Base-by-base conservation (phyloP, 1,139 yeast genomes). In the Eremothecium gossypii region DNA sequence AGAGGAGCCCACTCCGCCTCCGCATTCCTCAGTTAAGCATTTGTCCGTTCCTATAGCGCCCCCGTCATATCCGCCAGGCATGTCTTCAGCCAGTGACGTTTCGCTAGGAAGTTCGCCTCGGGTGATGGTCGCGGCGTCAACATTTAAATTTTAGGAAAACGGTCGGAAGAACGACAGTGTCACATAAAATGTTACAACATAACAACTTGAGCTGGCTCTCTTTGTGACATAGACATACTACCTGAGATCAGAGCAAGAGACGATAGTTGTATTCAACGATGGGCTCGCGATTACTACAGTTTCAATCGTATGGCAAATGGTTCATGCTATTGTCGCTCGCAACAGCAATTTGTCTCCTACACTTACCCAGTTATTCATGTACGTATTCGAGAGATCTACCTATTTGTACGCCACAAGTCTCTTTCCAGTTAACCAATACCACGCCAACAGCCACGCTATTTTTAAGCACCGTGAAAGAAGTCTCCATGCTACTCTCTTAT, bases 401-500 rank as follows among this genome's bases (percentile, higher is more conserved):
- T 3, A 38, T 61, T 4, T 75, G 79, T 53, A 50, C 68, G 11
- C 76, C 81, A 1, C 77, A 73, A 39, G 59, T 71, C 28, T 66
- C 65, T 5, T 55, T 75, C 34, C 63, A 66, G 34, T 57, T 71
- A 39, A 55, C 61, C 8, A 70, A 67, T 27, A 61, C 63, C 36
- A 62, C 74, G 1, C 53, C 61, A 1, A 58, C 62, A 20, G 67
- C 73, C 4, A 54, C 58, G 38, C 56, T 62, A 13, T 63, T 71
- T 14, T 53, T 71, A 14, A 53, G 60, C 4, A 65, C 71, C 3
- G 65, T 74, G 8, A 65, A 71, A 43, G 79, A 75, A 45, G 73
- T 76, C 12, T 59, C 77, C 39, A 69, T 68, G 48, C 65, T 77
- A 48, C 56, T 77, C 9, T 71, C 83, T 0, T 76, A 72, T 50